phyloP scores from a whole-genome alignment of 1,284 basidiomycete genomes.

The Moesziomyces sp. region DNA sequence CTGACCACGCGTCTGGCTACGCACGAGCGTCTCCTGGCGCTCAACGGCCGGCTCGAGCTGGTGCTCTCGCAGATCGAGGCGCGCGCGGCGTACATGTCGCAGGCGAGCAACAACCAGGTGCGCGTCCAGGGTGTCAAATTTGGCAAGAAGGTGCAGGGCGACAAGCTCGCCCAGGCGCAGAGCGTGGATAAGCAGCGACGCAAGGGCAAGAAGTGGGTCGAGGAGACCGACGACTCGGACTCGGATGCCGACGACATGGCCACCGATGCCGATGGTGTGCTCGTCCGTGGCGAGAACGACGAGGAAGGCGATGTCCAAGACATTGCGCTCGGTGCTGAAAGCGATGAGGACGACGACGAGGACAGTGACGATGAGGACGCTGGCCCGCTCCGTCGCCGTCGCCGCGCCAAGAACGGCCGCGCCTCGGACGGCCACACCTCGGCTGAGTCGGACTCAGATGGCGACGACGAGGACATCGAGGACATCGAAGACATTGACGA shows the following conservation, averaged over 20 bases:
- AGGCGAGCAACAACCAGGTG: slow-evolving; percentile 42
- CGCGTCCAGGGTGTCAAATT: slow-evolving; percentile 58
- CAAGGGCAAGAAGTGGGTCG: slow-evolving; percentile 56
- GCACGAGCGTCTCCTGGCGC: slow-evolving; percentile 83
- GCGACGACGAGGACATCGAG: slow-evolving; percentile 27
- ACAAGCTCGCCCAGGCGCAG: slow-evolving; percentile 8
- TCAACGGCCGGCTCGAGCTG: slow-evolving; percentile 90
- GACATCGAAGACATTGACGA: slow-evolving; percentile 19
- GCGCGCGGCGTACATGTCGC: slow-evolving; percentile 68
- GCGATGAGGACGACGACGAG: slow-evolving; percentile 46
- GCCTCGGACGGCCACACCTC: slow-evolving; percentile 44
- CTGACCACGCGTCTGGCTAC: slow-evolving; percentile 82
- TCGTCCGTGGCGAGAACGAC: slow-evolving; percentile 39
- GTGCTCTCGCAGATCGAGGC: slow-evolving; percentile 93
- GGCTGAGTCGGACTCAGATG: slow-evolving; percentile 33
- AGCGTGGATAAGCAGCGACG: slow-evolving; percentile 28
- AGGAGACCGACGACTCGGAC: slow-evolving; percentile 52
- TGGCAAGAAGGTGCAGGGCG: slow-evolving; percentile 39
- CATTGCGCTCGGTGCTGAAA: slow-evolving; percentile 51
- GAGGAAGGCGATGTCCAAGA: slow-evolving; percentile 58
- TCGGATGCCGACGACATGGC: slow-evolving; percentile 44
- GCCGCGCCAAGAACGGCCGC: slow-evolving; percentile 30
- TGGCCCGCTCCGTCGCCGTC: slow-evolving; percentile 27
- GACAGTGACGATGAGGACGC: slow-evolving; percentile 47
- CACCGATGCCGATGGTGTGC: slow-evolving; percentile 39